Percentiles rank a stretch among this genome's conserved stretches.
Conservation (phyloP, 179 eudicot genomes). For the Patellifolia procumbens region DNA sequence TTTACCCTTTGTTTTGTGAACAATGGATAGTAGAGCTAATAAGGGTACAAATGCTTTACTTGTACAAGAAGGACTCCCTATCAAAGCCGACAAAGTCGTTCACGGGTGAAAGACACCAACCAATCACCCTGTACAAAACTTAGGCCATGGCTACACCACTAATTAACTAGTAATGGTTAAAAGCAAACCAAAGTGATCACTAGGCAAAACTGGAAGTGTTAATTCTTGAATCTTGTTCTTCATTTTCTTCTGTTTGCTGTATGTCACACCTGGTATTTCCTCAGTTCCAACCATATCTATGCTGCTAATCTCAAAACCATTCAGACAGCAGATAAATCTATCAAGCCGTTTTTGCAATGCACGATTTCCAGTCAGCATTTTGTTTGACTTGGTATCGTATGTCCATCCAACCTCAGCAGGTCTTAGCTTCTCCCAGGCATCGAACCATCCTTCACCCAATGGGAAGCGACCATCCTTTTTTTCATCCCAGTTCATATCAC, state of each 20-base stretch:
- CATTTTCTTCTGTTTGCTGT: slow-evolving; percentile 61
- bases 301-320: slow-evolving; percentile 44
- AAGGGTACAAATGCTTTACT: no score
- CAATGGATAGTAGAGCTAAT: no score
- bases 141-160: neutral
- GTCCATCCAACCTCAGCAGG: slow-evolving; percentile 74
- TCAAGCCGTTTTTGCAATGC: slow-evolving; percentile 66
- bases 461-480: slow-evolving; percentile 75
- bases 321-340: slow-evolving; percentile 52
- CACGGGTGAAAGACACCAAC: neutral
- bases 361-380: slow-evolving; percentile 60
- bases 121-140: neutral
- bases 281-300: slow-evolving; percentile 81
- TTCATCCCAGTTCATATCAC: slow-evolving; percentile 98
- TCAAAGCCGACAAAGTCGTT: neutral
- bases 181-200: slow-evolving; percentile 89
- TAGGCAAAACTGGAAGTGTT: slow-evolving; percentile 77
- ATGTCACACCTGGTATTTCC: slow-evolving; percentile 54
- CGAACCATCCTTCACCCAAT: slow-evolving; percentile 65
- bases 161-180: slow-evolving; percentile 42
- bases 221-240: slow-evolving; percentile 46
- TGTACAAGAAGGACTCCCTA: neutral
- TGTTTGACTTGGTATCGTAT: slow-evolving; percentile 72
- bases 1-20: no score
- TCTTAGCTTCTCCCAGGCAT: slow-evolving; percentile 66